These are phyloP conservation scores for Turritis glabra DNA, from an alignment of 345 rosid species.

Conservation along the genomic window DNA sequence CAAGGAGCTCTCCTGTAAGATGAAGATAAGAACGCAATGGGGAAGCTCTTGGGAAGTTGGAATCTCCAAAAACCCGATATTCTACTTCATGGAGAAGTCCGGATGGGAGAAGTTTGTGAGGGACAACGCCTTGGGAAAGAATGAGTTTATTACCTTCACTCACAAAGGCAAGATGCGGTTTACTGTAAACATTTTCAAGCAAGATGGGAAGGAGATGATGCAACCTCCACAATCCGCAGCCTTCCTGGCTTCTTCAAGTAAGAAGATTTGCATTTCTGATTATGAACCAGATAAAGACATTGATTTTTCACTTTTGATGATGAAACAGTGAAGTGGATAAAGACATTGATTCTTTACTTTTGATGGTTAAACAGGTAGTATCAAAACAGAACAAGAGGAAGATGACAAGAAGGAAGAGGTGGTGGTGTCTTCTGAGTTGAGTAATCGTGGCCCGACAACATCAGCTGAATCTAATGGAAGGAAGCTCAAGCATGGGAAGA, in stretches of 20 bases:
- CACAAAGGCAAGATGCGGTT: not conserved
- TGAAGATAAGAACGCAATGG: not conserved
- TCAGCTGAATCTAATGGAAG: not conserved
- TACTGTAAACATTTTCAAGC: not conserved
- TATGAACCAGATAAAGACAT: too few species aligned
- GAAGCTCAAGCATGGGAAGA: not conserved
- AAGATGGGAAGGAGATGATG: not conserved
- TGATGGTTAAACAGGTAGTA: not conserved
- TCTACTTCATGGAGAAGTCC: not conserved
- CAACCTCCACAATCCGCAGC: not conserved
- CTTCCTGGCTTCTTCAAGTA: not conserved
- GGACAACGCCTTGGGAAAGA: not conserved
- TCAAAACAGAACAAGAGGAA: not conserved
- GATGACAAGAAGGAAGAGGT: not conserved
- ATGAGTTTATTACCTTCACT: not conserved
- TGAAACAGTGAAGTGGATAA: not conserved
- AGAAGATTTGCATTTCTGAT: not conserved
- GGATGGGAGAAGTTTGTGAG: conserved; percentile 17
- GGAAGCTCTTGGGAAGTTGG: conserved; percentile 4
- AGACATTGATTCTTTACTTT: not conserved
- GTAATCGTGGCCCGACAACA: not conserved
- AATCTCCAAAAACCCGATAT: not conserved
- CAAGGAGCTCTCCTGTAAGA: not conserved
- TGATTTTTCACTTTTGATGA: too few species aligned
- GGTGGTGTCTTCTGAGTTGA: not conserved